Evolutionary conservation across 2,329 filamentous ascomycete species (phyloP), one percentile per base, ranked within the genome.

Genomic region (Leptosphaerulina australis): DNA sequence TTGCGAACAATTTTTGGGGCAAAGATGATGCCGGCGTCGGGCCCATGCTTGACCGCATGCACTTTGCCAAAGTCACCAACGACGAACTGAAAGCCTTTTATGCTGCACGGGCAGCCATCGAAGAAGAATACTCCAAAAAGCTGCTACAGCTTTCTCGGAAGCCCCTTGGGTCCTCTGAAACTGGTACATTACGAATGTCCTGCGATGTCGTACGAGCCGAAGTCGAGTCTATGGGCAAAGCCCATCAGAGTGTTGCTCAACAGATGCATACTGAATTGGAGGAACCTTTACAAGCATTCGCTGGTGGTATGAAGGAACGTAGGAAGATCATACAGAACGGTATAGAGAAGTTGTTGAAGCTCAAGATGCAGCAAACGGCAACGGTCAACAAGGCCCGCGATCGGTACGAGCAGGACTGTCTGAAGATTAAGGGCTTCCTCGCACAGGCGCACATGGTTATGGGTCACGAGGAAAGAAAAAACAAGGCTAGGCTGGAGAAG

Each of bases 391-490:
- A 99, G 88, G 89, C 92, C 12, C 84, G 94, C 59, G 94, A 99
- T 75, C 88, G 88, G 39, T 99, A 95, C 71, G 94, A 99, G 75
- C 93, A 99, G 74, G 95, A 99, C 64, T 97, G 93, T 70, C 81
- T 99, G 34, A 94, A 96, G 72, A 97, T 99, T 73, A 99, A 99
- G 75, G 94, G 94, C 29, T 99, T 99, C 69, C 84, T 99, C 4
- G 94, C 95, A 3, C 94, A 99, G 74, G 94, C 94, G 8, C 95
- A 99, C 72, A 99, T 99, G 94, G 94, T 99, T 50, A 99, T 99
- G 94, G 94, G 94, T 11, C 94, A 99, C 65, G 94, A 99, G 72
- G 94, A 99, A 77, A 86, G 94, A 21, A 97, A 96, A 77, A 99
- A 99, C 75, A 99, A 99, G 77, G 92, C 93, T 17, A 97, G 96